Evolutionary conservation across 768 basidiomycete genomes (phyloP).

Genomic region (Agrocybe chaxingu): DNA sequence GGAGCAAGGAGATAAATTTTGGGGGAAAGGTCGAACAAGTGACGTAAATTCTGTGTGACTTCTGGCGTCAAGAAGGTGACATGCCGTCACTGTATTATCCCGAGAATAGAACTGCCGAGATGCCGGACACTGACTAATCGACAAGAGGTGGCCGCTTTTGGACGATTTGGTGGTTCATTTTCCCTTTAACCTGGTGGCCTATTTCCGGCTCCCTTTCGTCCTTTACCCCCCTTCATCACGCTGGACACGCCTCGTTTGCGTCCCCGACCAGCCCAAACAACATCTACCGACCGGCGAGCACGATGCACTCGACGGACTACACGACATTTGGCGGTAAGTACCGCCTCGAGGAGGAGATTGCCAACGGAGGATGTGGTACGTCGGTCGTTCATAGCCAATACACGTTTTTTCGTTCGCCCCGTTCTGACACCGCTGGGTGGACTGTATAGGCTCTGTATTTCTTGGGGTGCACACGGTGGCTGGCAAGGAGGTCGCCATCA

Average conservation of each 20-base stretch:
- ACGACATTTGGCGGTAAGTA: slow-evolving; percentile 73
- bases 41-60: too few relatives aligned
- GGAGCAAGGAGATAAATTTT: too few relatives aligned
- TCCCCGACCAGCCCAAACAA: not conserved
- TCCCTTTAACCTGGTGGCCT: too few relatives aligned
- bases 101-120: too few relatives aligned
- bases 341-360: slow-evolving; percentile 75
- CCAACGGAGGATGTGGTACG: slow-evolving; percentile 73
- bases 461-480: slow-evolving; percentile 77
- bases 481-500: slow-evolving; percentile 83
- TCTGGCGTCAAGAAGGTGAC: too few relatives aligned
- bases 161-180: too few relatives aligned
- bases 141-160: too few relatives aligned
- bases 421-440: slow-evolving; percentile 1
- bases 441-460: slow-evolving; percentile 62
- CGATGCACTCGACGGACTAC: slow-evolving; percentile 19
- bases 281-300: not conserved
- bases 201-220: too few relatives aligned
- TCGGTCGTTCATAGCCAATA: not conserved
- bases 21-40: too few relatives aligned
- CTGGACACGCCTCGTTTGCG: not conserved
- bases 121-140: too few relatives aligned
- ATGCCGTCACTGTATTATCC: too few relatives aligned
- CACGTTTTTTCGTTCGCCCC: not conserved
- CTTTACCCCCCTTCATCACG: not conserved